Base-by-base conservation (phyloP, 2,329 filamentous ascomycete species). In the Epichloe sp. region DNA sequence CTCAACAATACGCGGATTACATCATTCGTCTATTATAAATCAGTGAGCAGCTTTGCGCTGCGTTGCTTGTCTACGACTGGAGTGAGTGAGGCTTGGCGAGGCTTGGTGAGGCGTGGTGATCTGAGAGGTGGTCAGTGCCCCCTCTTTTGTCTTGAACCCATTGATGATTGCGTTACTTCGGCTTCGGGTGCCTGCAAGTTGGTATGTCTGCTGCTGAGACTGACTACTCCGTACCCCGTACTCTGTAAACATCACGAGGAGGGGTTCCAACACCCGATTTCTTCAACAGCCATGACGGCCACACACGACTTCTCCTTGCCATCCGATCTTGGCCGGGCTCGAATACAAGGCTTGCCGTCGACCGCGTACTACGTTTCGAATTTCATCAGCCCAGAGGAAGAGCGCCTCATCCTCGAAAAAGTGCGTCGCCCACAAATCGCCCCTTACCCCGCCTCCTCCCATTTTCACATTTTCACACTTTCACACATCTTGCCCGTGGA, bases 341-440 rank as follows among this genome's bases (percentile, higher is more conserved):
- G 67, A 56, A 76, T 90, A 53, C 55, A 65, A 7, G 60, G 60
- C 35, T 71, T 89, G 2, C 85, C 86, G 4, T 64, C 75, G 1
- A 70, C 76, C 36, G 86, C 88, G 50, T 95, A 84, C 71, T 96
- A 97, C 69, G 84, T 96, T 52, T 77, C 88, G 7, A 74, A 90
- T 64, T 96, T 96, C 69, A 85, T 97, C 64, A 84, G 77, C 4
- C 66, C 73, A 50, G 78, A 83, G 44, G 89, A 96, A 67, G 88
- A 95, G 69, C 65, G 71, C 35, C 62, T 69, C 7, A 78, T 96
- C 7, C 70, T 95, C 46, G 70, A 80, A 49, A 93, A 88, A 74
- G 86, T 86, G 61, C 52, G 58, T 59, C 21, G 17, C 55, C 52
- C 50, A 75, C 36, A 14, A 34, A 43, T 37, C 43, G 34, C 36